Conservation (phyloP, 176 grass and related monocot genomes). For the Pontederia crassipes region DNA sequence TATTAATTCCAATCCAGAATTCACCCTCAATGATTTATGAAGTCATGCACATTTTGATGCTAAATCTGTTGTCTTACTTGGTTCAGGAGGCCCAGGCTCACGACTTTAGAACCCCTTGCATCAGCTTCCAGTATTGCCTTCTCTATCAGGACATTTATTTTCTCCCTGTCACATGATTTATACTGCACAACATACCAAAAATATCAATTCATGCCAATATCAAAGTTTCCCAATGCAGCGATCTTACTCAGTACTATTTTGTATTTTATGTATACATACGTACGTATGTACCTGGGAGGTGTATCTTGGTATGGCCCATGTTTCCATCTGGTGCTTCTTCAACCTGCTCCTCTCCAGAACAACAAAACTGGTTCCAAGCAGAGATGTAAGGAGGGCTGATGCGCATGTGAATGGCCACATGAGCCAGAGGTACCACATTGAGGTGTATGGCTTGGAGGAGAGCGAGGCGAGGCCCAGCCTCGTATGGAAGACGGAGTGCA, state of each 20-base stretch:
- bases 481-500: slow-evolving; percentile 33
- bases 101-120: slow-evolving; percentile 33
- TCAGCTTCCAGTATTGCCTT: slow-evolving; percentile 44
- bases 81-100: slow-evolving; percentile 55
- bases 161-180: slow-evolving; percentile 9
- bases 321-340: slow-evolving; percentile 29
- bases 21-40: not conserved
- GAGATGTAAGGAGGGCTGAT: slow-evolving; percentile 9
- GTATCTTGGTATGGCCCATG: slow-evolving; percentile 49
- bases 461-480: slow-evolving; percentile 43
- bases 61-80: slow-evolving; percentile 26
- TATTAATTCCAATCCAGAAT: not conserved
- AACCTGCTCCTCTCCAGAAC: slow-evolving; percentile 34
- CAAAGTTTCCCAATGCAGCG: not conserved
- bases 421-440: not conserved
- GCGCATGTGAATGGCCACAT: not conserved
- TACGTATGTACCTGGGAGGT: slow-evolving; percentile 28
- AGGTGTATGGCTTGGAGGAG: slow-evolving; percentile 26
- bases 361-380: slow-evolving; percentile 13
- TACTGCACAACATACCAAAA: slow-evolving; percentile 25
- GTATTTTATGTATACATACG: too few species aligned
- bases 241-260: not conserved
- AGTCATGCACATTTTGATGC: not conserved
- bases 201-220: not conserved
- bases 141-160: slow-evolving; percentile 29